Evolutionary conservation across 768 basidiomycete genomes (phyloP).

Genomic region (Boletus pseudo-olivaceus): DNA sequence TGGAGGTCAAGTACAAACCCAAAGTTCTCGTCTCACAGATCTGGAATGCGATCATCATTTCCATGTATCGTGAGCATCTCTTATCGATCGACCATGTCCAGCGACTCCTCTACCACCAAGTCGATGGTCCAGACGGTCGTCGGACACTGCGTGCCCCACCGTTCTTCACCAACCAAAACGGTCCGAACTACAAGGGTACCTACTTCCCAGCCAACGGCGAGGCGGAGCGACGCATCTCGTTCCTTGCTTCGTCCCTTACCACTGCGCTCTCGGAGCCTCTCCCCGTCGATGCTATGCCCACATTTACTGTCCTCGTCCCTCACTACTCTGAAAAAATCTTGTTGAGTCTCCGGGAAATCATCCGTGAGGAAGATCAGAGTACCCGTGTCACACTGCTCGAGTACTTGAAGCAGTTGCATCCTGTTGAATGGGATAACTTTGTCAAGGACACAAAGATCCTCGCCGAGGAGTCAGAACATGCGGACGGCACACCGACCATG

Average conservation of each 20-base stretch:
- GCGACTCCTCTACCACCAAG: slow-evolving; percentile 94
- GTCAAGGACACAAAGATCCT: slow-evolving; percentile 99
- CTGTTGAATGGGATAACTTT: slow-evolving; percentile 99
- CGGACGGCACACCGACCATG: slow-evolving; percentile 46
- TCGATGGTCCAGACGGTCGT: slow-evolving; percentile 84
- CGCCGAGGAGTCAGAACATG: slow-evolving; percentile 76
- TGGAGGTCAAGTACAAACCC: slow-evolving; percentile 99
- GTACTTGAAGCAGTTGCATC: slow-evolving; percentile 97
- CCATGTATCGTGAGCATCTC: slow-evolving; percentile 99
- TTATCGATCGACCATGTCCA: slow-evolving; percentile 98
- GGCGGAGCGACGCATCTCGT: slow-evolving; percentile 96
- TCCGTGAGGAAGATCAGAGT: slow-evolving; percentile 94
- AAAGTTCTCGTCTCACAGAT: slow-evolving; percentile 99
- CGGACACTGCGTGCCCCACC: slow-evolving; percentile 93
- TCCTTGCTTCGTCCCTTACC: slow-evolving; percentile 97
- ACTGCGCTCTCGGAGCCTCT: slow-evolving; percentile 93
- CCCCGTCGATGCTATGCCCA: slow-evolving; percentile 98
- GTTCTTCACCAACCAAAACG: slow-evolving; percentile 93
- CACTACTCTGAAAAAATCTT: slow-evolving; percentile 99
- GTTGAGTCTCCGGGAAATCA: slow-evolving; percentile 94
- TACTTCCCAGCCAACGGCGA: slow-evolving; percentile 96
- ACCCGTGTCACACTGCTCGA: slow-evolving; percentile 96
- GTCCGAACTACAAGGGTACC: slow-evolving; percentile 63
- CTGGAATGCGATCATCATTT: slow-evolving; percentile 99
- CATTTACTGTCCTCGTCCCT: slow-evolving; percentile 98